These are phyloP conservation scores for Tolypocladium guangdongense DNA, from an alignment of 2,329 filamentous ascomycete genomes.

Conservation along the genomic window DNA sequence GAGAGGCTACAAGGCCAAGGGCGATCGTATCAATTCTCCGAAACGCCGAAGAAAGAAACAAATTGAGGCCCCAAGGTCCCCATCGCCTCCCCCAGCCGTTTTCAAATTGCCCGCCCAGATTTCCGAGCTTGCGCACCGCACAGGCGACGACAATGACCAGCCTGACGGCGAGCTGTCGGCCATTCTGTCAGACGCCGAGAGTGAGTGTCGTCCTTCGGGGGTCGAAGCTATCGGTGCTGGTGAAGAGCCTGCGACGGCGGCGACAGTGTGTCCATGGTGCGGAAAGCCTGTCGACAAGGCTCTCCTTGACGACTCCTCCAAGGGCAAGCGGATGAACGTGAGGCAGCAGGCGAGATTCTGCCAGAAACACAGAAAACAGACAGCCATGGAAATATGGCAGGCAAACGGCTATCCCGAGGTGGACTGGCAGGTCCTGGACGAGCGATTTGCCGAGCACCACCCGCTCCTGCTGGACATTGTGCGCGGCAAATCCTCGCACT, in stretches of 20 bases:
- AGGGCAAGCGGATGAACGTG: slow-evolving; percentile 38
- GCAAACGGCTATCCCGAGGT: slow-evolving; percentile 57
- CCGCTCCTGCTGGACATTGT: slow-evolving; percentile 47
- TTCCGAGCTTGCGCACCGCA: slow-evolving; percentile 3
- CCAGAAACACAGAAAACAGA: slow-evolving; percentile 44
- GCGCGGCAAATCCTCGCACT: slow-evolving; percentile 48
- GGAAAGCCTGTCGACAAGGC: slow-evolving; percentile 43
- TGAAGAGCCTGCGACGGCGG: slow-evolving; percentile 1
- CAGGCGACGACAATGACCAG: background rate
- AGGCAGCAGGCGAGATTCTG: slow-evolving; percentile 54
- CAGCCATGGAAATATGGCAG: slow-evolving; percentile 37
- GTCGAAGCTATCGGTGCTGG: slow-evolving; percentile 2
- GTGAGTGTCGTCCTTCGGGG: background rate
- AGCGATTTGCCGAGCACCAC: slow-evolving; percentile 47
- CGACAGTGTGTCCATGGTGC: slow-evolving; percentile 55
- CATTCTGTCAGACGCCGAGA: slow-evolving; percentile 2
- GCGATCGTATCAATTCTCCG: background rate
- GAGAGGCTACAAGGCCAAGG: background rate
- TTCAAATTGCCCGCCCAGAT: slow-evolving; percentile 11
- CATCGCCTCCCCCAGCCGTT: slow-evolving; percentile 7
- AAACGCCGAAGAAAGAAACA: background rate
- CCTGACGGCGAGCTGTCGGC: background rate
- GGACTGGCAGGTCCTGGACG: slow-evolving; percentile 52
- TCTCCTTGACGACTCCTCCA: slow-evolving; percentile 41
- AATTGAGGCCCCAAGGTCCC: background rate